Percentiles rank a stretch among this genome's conserved stretches.
phyloP scores from a whole-genome alignment of 495 filamentous ascomycete genomes.

The Friedmanniomyces simplex region DNA sequence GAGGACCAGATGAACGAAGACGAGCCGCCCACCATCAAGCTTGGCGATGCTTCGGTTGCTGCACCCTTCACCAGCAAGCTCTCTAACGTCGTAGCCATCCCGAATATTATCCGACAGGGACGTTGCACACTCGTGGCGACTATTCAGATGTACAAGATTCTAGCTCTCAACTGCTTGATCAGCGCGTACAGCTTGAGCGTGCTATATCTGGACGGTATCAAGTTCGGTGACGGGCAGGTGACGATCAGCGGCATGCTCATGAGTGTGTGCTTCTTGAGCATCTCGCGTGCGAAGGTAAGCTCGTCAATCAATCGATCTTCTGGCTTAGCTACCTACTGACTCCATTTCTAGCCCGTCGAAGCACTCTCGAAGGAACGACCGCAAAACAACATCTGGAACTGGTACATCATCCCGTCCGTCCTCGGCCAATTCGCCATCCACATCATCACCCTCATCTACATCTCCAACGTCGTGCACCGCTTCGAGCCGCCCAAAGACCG shows the following conservation, averaged over 20 bases:
- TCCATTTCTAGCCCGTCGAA: conserved; percentile 65
- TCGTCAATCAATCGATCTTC: not conserved
- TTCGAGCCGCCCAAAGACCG: conserved; percentile 62
- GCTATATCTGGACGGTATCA: conserved; percentile 95
- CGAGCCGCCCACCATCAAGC: conserved; percentile 91
- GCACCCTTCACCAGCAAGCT: conserved; percentile 97
- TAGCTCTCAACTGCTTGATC: conserved; percentile 96
- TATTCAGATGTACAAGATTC: conserved; percentile 99
- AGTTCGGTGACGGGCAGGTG: conserved; percentile 96
- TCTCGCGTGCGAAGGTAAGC: conserved; percentile 76
- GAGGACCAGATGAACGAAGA: conserved; percentile 77
- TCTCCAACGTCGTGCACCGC: conserved; percentile 75
- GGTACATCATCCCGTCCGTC: conserved; percentile 96
- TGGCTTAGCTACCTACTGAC: too few relatives aligned
- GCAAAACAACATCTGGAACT: conserved; percentile 97
- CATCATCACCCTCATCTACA: conserved; percentile 86
- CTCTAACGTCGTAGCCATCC: conserved; percentile 91
- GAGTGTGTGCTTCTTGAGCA: conserved; percentile 98
- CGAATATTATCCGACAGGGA: conserved; percentile 96
- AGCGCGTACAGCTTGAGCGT: conserved; percentile 96
- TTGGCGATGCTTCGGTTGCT: conserved; percentile 93
- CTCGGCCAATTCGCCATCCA: conserved; percentile 97
- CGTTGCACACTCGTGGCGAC: conserved; percentile 95
- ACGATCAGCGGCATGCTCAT: conserved; percentile 99
- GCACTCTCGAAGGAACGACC: conserved; percentile 92